Evolutionary conservation across 148 eudicot genomes (phyloP), one percentile per base, ranked within the genome.

Genomic region (Nyssa sinensis): DNA sequence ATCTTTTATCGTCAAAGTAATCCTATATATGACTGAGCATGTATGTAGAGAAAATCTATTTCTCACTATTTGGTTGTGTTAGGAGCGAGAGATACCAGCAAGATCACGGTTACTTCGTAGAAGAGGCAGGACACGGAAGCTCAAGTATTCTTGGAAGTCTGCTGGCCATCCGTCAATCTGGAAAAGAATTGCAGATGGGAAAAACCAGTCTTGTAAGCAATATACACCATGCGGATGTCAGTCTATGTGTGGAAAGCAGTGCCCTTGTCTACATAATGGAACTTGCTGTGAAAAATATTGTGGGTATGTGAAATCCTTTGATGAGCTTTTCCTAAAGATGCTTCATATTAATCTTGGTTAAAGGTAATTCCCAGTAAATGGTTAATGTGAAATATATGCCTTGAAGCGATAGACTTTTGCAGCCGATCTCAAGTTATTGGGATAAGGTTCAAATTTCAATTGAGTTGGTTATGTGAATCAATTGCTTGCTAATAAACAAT

Each of bases 241-340:
- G 80, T 65, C 83, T 37, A 76, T 83, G 79, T 95, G 97, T 76
- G 98, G 97, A 75, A 92, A 95, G 79, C 84, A 92, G 69, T 95
- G 98, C 85, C 81, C 97, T 62, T 95, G 98, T 70, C 80, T 84
- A 31, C 80, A 80, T 68, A 84, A 82, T 63, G 97, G 91, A 79
- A 89, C 82, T 73, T 92, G 96, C 80, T 95, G 98, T 79, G 98
- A 95, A 69, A 95, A 95, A 81, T 95, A 92, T 62, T 95, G 98
- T 75, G 96, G 97, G 98, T 92, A 81, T 75, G 88, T 44, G 17
- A 14, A 70, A 33, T 24, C 28, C 53, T 1, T 16, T 10, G 21
- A 31, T 24, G 30, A 70, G 47, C 32, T 35, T 31, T 30, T 7
- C 10, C 29, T 62, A n/a, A 51, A 66, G 35, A 39, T n/a, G 17